Base-by-base conservation (phyloP, 108 stramenopile species). In the Fragilaria crotonensis region DNA sequence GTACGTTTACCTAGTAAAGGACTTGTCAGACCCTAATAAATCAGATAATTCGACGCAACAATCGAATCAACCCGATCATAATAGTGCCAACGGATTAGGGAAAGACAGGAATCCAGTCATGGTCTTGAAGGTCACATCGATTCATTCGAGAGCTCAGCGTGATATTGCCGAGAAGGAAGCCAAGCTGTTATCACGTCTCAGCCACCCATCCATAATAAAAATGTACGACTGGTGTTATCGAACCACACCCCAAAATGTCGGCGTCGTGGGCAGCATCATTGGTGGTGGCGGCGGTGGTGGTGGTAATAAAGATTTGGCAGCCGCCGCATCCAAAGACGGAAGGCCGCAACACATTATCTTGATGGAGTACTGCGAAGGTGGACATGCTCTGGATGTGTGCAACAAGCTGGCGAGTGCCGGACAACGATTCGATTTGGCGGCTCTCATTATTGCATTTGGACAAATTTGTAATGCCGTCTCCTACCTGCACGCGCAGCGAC, bases 331-430 rank as follows among this genome's bases (percentile, higher is more conserved):
- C 30, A 60, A 56, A 25, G 76, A 80, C 25, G 74, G 72, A 19
- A 46, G 69, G 48, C 70, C 76, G 7, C 89, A 93, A 54, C 95
- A 94, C 59, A 59, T 88, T 33, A 94, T 96, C 31, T 63, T 97
- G 33, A 87, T 97, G 93, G 96, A 97, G 54, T 92, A 83, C 64
- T 95, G 93, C 55, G 85, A 90, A 52, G 82, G 92, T 20, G 96
- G 96, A 2, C 86, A 91, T 58, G 86, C 94, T 5, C 74, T 95
- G 22, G 85, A 86, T 36, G 81, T 84, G 30, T 83, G 93, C 31
- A 88, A 83, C 21, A 51, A 67, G 45, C 67, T 91, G 55, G 73
- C 72, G 51, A 53, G 47, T 17, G 57, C 54, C 19, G 60, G 62
- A 19, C 52, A 63, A 62, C 54, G 88, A 32, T 79, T 81, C 71